Base-by-base conservation (phyloP, 352 stramenopile species). In the Phytopythium sindhum region DNA sequence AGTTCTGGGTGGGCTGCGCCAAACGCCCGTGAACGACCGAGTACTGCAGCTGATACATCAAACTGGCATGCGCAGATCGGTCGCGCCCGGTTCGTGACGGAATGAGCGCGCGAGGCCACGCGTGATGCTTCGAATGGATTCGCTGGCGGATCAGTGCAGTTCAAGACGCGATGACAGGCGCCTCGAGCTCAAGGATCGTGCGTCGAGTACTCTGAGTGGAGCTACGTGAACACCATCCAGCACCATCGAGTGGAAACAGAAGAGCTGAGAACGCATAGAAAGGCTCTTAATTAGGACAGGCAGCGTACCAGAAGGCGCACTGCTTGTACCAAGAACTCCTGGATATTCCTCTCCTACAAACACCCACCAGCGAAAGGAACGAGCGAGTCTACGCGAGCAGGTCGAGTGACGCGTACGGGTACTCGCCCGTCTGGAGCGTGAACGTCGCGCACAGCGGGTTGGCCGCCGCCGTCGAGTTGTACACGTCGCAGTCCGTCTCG, bases 401-500 rank as follows among this genome's bases (percentile, higher is more conserved):
- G 42, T 48, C 42, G 19, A 48, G 42, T 21, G 48, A 12, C 24
- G 57, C 67, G 35, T 73, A 73, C 63, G 67, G 67, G 53, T 67
- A 69, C 31, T 73, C 63, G 33, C 66, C 66, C 14, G 66, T 74
- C 41, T 74, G 44, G 33, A 80, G 26, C 19, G 71, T 70, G 62
- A 89, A 87, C 39, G 58, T 73, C 21, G 73, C 72, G 54, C 76
- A 87, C 2, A 87, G 51, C 44, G 74, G 66, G 41, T 84, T 77
- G 10, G 63, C 61, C 17, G n/a, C 54, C 17, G 53, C 59, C 50
- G 66, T 73, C 62, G 63, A 52, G 61, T 75, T 72, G 70, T 89
- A 81, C 42, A 85, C 76, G n/a, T 85, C 64, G 66, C 87, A 95
- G 69, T 91, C 85, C n/a, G 73, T 84, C 29, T 90, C 72, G 29